phyloP scores from a whole-genome alignment of 1,284 basidiomycete genomes.

The Cutaneotrichosporon mucoides region DNA sequence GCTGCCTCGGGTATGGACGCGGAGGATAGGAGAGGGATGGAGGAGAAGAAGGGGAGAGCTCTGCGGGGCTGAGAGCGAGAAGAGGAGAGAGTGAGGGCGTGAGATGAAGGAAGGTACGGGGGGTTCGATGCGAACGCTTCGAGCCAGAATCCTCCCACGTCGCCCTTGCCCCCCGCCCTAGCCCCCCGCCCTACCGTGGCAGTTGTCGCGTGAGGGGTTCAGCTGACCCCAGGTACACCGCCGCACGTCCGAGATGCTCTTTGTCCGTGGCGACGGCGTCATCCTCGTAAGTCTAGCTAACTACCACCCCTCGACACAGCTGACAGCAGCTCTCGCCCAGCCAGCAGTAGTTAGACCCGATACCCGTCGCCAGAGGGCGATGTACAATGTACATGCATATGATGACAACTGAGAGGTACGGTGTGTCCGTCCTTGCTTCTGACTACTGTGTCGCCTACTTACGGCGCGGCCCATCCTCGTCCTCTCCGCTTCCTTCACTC shows the following conservation, averaged over 20 bases:
- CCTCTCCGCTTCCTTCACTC: too few species aligned
- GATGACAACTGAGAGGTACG: background rate
- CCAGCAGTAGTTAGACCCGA: slow-evolving; percentile 9
- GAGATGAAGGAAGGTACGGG: too few species aligned
- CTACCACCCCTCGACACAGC: background rate
- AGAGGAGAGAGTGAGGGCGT: too few species aligned
- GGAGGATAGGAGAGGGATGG: too few species aligned
- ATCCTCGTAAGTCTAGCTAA: slow-evolving; percentile 62
- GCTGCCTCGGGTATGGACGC: too few species aligned
- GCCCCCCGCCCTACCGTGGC: background rate
- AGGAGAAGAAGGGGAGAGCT: too few species aligned
- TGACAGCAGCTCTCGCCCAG: slow-evolving; percentile 17
- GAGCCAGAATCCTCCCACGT: too few species aligned
- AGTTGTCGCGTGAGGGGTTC: too few species aligned
- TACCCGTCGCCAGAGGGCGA: slow-evolving; percentile 3
- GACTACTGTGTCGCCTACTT: too few species aligned
- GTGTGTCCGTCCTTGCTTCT: background rate
- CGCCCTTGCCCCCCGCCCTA: background rate
- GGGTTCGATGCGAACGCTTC: too few species aligned
- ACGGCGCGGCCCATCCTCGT: too few species aligned
- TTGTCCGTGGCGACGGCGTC: slow-evolving; percentile 92
- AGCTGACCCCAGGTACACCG: slow-evolving; percentile 68
- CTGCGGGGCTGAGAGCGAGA: too few species aligned
- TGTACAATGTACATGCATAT: slow-evolving; percentile 16
- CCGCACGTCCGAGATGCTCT: slow-evolving; percentile 95